These are phyloP conservation scores for Monosiga brevicollis DNA, from an alignment of 78 protist genomes.

Conservation along the genomic window DNA sequence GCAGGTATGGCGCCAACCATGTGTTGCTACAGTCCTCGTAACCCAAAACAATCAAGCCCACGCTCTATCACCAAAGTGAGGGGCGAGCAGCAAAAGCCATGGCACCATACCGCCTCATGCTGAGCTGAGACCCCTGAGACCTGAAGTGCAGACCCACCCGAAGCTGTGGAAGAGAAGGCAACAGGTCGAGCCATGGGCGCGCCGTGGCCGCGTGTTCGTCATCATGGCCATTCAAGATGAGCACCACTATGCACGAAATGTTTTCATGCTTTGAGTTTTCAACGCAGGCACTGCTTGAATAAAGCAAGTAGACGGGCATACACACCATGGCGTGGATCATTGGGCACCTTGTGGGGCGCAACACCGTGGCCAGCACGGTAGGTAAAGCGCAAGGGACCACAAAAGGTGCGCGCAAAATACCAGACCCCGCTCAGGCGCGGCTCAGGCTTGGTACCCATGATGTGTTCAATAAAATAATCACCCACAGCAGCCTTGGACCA, in stretches of 20 bases:
- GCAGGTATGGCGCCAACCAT: neutral
- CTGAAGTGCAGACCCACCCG: neutral
- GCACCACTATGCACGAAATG: neutral
- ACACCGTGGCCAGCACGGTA: neutral
- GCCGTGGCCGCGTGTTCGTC: neutral
- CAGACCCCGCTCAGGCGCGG: neutral
- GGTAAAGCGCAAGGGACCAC: neutral
- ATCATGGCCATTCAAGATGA: neutral
- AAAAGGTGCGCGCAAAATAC: neutral
- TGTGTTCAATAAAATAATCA: neutral
- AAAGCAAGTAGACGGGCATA: neutral
- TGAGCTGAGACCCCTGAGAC: neutral
- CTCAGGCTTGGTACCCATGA: neutral
- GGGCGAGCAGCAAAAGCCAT: neutral
- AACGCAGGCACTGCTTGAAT: neutral
- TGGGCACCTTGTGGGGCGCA: neutral
- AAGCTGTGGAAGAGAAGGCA: neutral
- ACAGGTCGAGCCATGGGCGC: neutral
- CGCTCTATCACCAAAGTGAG: neutral
- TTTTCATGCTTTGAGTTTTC: neutral
- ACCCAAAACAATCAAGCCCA: neutral
- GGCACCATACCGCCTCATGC: neutral
- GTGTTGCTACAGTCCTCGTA: neutral
- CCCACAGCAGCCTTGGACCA: neutral
- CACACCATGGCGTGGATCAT: neutral